Evolutionary conservation across 1,139 yeast species (phyloP).

Genomic region (Debaryomyces psychrophilus): DNA sequence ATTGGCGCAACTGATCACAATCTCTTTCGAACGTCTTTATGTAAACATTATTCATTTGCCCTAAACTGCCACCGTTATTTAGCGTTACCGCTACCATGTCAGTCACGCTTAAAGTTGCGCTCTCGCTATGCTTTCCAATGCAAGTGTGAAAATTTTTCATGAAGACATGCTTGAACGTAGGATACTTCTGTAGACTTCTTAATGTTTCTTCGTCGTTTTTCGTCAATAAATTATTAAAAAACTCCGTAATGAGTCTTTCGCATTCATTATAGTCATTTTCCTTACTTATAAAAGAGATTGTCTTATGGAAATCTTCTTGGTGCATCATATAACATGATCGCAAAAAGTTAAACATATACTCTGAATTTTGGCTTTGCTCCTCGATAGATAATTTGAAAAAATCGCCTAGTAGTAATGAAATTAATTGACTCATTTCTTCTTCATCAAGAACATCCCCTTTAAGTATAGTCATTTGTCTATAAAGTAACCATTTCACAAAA

Average conservation of each 20-base stretch:
- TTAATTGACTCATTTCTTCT: slow-evolving; percentile 33
- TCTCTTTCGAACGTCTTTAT: slow-evolving; percentile 48
- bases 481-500: slow-evolving; percentile 38
- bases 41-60: slow-evolving; percentile 41
- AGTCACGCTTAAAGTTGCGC: slow-evolving; percentile 29
- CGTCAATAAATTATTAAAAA: slow-evolving; percentile 33
- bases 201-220: slow-evolving; percentile 46
- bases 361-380: slow-evolving; percentile 23
- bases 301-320: slow-evolving; percentile 27
- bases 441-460: slow-evolving; percentile 33
- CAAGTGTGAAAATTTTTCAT: slow-evolving; percentile 27
- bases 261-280: slow-evolving; percentile 19
- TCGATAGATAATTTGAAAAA: slow-evolving; percentile 25
- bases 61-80: slow-evolving; percentile 44
- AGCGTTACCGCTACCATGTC: slow-evolving; percentile 41
- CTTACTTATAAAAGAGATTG: slow-evolving; percentile 21
- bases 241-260: slow-evolving; percentile 27
- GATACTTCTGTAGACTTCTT: slow-evolving; percentile 31
- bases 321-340: slow-evolving; percentile 41
- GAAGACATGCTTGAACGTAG: slow-evolving; percentile 34
- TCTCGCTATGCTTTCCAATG: slow-evolving; percentile 24
- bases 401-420: slow-evolving; percentile 36
- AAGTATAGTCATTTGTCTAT: slow-evolving; percentile 48
- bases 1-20: slow-evolving; percentile 46
- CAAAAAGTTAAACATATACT: slow-evolving; percentile 39